Percentiles rank a stretch among this genome's conserved stretches.
Conservation (phyloP, 352 stramenopile genomes). For the Phytophthora crassamura region DNA sequence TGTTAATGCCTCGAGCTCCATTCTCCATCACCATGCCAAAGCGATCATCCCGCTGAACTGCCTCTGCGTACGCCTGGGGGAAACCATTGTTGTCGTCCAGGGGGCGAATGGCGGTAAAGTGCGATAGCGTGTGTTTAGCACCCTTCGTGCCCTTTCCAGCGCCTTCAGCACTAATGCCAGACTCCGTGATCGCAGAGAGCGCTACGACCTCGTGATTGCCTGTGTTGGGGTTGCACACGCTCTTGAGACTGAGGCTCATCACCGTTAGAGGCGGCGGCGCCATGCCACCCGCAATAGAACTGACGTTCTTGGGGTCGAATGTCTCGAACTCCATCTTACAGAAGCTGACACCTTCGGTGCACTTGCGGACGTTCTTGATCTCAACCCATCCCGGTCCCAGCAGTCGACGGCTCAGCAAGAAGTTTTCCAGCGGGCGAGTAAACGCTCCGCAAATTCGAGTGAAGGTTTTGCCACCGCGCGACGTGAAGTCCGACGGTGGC, state of each 20-base stretch:
- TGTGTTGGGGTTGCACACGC: conserved; percentile 95
- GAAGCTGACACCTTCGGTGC: conserved; percentile 83
- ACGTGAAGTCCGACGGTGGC: conserved; percentile 84
- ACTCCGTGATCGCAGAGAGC: conserved; percentile 82
- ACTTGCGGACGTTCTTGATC: conserved; percentile 89
- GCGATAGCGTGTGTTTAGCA: conserved; percentile 52
- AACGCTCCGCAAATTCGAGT: conserved; percentile 95
- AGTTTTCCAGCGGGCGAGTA: conserved; percentile 96
- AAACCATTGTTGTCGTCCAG: conserved; percentile 71
- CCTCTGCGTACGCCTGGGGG: conserved; percentile 59
- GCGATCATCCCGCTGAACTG: conserved; percentile 62
- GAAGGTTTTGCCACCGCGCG: conserved; percentile 92
- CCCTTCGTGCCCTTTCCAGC: conserved; percentile 45
- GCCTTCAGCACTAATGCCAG: conserved; percentile 74
- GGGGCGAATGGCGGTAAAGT: conserved; percentile 86
- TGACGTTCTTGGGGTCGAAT: conserved; percentile 92
- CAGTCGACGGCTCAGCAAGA: conserved; percentile 97
- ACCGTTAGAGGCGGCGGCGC: conserved; percentile 93
- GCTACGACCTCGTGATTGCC: conserved; percentile 97
- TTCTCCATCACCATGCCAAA: conserved; percentile 61
- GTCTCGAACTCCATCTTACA: conserved; percentile 96
- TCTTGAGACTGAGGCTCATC: conserved; percentile 98
- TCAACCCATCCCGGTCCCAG: conserved; percentile 98
- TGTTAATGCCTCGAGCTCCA: conserved; percentile 42
- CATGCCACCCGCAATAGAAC: conserved; percentile 72